These are phyloP conservation scores for Kwoniella dendrophila DNA, from an alignment of 768 basidiomycete genomes.

Conservation along the genomic window DNA sequence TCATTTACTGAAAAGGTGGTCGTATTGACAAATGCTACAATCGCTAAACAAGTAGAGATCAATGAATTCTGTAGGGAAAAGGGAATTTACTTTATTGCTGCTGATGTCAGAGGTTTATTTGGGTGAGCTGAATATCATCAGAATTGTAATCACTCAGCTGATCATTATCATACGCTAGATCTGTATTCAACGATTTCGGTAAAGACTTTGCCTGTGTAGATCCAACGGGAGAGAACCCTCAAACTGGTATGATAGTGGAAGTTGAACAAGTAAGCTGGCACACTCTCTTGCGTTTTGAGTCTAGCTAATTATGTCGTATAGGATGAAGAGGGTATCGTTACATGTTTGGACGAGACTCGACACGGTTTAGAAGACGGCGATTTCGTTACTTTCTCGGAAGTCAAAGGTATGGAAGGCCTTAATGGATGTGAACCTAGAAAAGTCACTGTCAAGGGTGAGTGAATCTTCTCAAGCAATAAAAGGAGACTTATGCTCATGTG, in stretches of 20 bases:
- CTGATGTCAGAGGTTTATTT: slow-evolving; percentile 90
- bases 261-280: slow-evolving; percentile 70
- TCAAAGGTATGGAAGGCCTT: slow-evolving; percentile 89
- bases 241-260: slow-evolving; percentile 92
- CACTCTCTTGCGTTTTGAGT: background rate
- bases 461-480: background rate
- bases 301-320: slow-evolving; percentile 53
- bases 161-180: slow-evolving; percentile 59
- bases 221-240: slow-evolving; percentile 93
- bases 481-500: background rate
- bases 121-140: slow-evolving; percentile 68
- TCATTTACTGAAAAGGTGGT: slow-evolving; percentile 65
- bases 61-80: slow-evolving; percentile 92
- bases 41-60: slow-evolving; percentile 85
- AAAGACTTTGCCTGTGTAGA: slow-evolving; percentile 92
- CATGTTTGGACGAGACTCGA: slow-evolving; percentile 93
- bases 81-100: slow-evolving; percentile 85
- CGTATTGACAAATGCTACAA: slow-evolving; percentile 76
- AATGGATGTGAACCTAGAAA: slow-evolving; percentile 91
- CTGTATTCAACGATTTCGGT: slow-evolving; percentile 96
- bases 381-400: slow-evolving; percentile 92
- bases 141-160: slow-evolving; percentile 3
- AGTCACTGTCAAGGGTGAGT: slow-evolving; percentile 75
- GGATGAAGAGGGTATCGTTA: slow-evolving; percentile 88
- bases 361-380: slow-evolving; percentile 99